Evolutionary conservation across 2,329 filamentous ascomycete species (phyloP).

Genomic region (Aspergillus pseudotamarii): DNA sequence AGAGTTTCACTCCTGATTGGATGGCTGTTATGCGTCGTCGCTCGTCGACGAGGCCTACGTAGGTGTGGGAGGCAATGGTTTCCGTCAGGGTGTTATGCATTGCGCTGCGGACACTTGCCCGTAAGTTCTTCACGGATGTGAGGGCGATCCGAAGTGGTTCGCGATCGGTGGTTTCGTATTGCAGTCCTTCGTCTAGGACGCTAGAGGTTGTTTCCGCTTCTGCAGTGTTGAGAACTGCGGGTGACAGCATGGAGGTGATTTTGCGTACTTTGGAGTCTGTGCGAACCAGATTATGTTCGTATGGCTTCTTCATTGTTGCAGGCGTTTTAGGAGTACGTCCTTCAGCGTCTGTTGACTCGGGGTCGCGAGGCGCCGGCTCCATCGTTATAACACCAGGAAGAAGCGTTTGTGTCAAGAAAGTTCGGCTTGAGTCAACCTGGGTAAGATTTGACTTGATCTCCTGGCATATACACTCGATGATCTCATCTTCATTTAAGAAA

Average conservation of each 20-base stretch:
- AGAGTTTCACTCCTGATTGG: constrained; percentile 89
- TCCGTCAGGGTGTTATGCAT: constrained; percentile 88
- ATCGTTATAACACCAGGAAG: constrained; percentile 66
- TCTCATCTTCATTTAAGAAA: constrained; percentile 96
- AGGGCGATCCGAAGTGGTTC: constrained; percentile 72
- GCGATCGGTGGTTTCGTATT: constrained; percentile 73
- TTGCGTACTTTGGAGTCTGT: constrained; percentile 89
- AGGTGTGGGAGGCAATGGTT: constrained; percentile 83
- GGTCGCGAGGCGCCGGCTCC: constrained; percentile 32
- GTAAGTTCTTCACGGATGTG: constrained; percentile 82
- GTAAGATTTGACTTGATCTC: constrained; percentile 77
- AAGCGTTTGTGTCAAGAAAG: constrained; percentile 90
- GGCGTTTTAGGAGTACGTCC: constrained; percentile 42
- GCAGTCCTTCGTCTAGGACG: constrained; percentile 53
- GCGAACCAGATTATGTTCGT: constrained; percentile 86
- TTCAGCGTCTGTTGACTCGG: constrained; percentile 32
- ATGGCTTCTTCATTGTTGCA: constrained; percentile 56
- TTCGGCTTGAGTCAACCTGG: constrained; percentile 88
- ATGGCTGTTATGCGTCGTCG: constrained; percentile 85
- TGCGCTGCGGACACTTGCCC: constrained; percentile 74
- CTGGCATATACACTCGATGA: constrained; percentile 81
- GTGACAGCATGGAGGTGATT: constrained; percentile 93
- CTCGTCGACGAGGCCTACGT: constrained; percentile 91
- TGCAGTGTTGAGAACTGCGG: constrained; percentile 43
- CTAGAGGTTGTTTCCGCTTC: constrained; percentile 37